Base-by-base conservation (phyloP, 1,284 basidiomycete genomes). In the Ganoderma resinaceum region DNA sequence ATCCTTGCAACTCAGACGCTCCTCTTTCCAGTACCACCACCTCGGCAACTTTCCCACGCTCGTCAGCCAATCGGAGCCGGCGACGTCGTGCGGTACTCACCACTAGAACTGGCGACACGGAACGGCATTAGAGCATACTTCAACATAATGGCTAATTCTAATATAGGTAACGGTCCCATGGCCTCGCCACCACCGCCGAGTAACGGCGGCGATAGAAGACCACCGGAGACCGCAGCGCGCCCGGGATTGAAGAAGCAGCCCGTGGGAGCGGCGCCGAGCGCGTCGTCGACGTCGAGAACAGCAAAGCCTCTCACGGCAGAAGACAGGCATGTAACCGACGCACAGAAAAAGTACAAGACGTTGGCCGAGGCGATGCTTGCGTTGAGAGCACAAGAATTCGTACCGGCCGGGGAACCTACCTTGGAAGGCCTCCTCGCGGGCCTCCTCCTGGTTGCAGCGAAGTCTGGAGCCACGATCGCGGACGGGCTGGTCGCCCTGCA, bases 151-250 rank as follows among this genome's bases (percentile, higher is more conserved):
- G n/a, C n/a, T n/a, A n/a, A n/a, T n/a, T n/a, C n/a, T n/a, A n/a
- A n/a, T n/a, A n/a, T n/a, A n/a, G n/a, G n/a, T n/a, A n/a, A n/a
- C n/a, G n/a, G n/a, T n/a, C n/a, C n/a, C n/a, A n/a, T n/a, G n/a
- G n/a, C n/a, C n/a, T n/a, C n/a, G n/a, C n/a, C n/a, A n/a, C n/a
- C n/a, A 49, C 8, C 4, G 1, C 23, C 7, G 43, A 11, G 12
- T 3, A 49, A 26, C 2, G n/a, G 12, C 6, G 12, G 7, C 2
- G 46, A 12, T 12, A 49, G 7, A 3, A 4, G 46, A 9, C 2
- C 0, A 4, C 11, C n/a, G 23, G n/a, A 26, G 1, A 0, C 3
- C n/a, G n/a, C 46, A 9, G 0, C 7, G 8, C 46, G 23, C 0
- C n/a, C n/a, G 46, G 46, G 1, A 23, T n/a, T n/a, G 8, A 49